Evolutionary conservation across 768 basidiomycete species (phyloP).

Genomic region (Gymnopilus dilepis): DNA sequence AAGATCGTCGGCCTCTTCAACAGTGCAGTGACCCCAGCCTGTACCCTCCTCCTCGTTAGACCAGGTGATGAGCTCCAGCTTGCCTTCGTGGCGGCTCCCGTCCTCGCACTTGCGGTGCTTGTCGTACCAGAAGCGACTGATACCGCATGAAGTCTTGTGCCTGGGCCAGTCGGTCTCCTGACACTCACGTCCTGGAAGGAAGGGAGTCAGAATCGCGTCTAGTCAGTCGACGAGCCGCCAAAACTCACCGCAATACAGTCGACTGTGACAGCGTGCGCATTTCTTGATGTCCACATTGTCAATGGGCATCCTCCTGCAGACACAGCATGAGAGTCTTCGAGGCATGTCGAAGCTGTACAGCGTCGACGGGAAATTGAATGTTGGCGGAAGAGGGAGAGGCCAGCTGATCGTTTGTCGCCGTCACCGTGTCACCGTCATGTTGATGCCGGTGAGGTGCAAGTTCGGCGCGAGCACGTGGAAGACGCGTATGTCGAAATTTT

Average conservation of each 20-base stretch:
- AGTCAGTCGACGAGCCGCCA: too few relatives aligned
- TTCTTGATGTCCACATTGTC: not conserved
- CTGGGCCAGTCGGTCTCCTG: constrained; percentile 36
- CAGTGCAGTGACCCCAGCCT: constrained; percentile 36
- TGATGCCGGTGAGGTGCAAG: too few relatives aligned
- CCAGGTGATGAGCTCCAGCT: constrained; percentile 45
- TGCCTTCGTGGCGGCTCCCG: constrained; percentile 37
- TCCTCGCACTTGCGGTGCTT: constrained; percentile 37
- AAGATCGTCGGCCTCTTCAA: constrained; percentile 35
- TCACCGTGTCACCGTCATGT: too few relatives aligned
- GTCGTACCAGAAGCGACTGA: constrained; percentile 36
- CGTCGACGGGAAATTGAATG: too few relatives aligned
- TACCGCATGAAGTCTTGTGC: constrained; percentile 34
- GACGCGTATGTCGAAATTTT: too few relatives aligned
- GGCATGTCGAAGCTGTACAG: not conserved
- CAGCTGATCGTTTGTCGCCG: too few relatives aligned
- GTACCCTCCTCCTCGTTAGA: constrained; percentile 29
- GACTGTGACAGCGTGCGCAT: constrained; percentile 12
- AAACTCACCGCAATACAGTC: constrained; percentile 18
- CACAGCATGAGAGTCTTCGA: constrained; percentile 1
- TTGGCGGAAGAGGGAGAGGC: too few relatives aligned
- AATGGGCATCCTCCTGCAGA: constrained; percentile 5
- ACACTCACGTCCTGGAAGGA: constrained; percentile 26
- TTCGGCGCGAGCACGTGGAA: too few relatives aligned
- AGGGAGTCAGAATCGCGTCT: not conserved